Evolutionary conservation across 208 protist genomes (phyloP).

Genomic region (Endotrypanum monterogeii): DNA sequence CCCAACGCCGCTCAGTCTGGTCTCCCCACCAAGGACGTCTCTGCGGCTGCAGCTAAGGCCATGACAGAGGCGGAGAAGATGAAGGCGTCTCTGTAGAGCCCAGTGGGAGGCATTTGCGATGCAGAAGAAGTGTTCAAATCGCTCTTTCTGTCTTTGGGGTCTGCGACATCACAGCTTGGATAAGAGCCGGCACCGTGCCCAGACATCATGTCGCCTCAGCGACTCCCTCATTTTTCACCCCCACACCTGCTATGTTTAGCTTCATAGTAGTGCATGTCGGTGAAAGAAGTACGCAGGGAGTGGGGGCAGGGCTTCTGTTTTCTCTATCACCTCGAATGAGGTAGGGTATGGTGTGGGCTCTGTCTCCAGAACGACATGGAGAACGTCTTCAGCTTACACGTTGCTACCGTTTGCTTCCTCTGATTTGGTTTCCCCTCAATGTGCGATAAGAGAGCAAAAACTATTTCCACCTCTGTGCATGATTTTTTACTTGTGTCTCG

Average conservation of each 20-base stretch:
- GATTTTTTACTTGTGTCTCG: neutral
- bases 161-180: neutral
- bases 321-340: neutral
- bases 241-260: neutral
- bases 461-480: neutral
- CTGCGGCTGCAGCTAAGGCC: slow-evolving; percentile 56
- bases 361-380: neutral
- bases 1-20: slow-evolving; percentile 88
- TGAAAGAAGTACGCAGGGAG: neutral
- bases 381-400: neutral
- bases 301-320: neutral
- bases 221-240: slow-evolving; percentile 10
- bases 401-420: neutral
- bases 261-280: slow-evolving; percentile 4
- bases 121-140: neutral
- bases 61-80: slow-evolving; percentile 68
- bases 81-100: slow-evolving; percentile 39
- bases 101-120: neutral
- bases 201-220: neutral
- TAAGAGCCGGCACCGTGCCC: neutral
- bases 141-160: neutral
- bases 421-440: neutral
- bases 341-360: neutral
- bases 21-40: slow-evolving; percentile 49
- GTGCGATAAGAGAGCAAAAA: neutral